Evolutionary conservation across 805 yeast genomes (phyloP).

Genomic region (Barnettozyma wickerhamii): DNA sequence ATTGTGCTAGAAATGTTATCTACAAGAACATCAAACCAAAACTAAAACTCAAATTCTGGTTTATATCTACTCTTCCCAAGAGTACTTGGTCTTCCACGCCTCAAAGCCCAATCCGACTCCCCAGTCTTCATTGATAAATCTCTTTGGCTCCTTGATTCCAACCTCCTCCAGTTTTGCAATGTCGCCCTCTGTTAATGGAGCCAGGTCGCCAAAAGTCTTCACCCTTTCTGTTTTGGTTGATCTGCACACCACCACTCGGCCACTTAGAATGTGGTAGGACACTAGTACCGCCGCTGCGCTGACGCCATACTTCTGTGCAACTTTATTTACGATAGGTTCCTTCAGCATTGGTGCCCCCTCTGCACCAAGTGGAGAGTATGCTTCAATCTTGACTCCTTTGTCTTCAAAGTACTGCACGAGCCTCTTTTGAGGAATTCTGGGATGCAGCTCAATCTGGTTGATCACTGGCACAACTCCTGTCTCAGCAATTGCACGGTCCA

Average conservation of each 20-base stretch:
- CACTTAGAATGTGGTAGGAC: constrained; percentile 61
- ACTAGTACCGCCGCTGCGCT: constrained; percentile 52
- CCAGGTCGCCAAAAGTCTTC: constrained; percentile 32
- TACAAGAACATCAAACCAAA: no score
- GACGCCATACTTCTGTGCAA: constrained; percentile 54
- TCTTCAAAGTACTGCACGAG: constrained; percentile 47
- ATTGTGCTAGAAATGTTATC: no score
- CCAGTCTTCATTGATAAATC: constrained; percentile 28
- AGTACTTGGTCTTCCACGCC: constrained; percentile 14
- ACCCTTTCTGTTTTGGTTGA: constrained; percentile 67
- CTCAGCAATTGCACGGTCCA: constrained; percentile 37
- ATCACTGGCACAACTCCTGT: constrained; percentile 48
- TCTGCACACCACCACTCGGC: constrained; percentile 62
- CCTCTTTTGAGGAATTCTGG: constrained; percentile 60
- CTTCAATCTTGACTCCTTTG: constrained; percentile 49
- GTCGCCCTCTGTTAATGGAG: constrained; percentile 39
- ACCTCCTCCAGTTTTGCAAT: constrained; percentile 31
- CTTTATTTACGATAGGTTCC: constrained; percentile 41
- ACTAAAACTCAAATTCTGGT: no score
- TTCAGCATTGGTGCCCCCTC: constrained; percentile 60
- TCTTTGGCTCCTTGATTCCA: constrained; percentile 29
- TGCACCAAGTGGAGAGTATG: constrained; percentile 64
- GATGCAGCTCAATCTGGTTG: constrained; percentile 70
- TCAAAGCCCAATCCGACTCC: constrained; percentile 19
- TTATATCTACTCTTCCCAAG: constrained; percentile 17